These are phyloP conservation scores for Lactuca sativa DNA, from an alignment of 129 eudicot genomes.

Conservation along the genomic window DNA sequence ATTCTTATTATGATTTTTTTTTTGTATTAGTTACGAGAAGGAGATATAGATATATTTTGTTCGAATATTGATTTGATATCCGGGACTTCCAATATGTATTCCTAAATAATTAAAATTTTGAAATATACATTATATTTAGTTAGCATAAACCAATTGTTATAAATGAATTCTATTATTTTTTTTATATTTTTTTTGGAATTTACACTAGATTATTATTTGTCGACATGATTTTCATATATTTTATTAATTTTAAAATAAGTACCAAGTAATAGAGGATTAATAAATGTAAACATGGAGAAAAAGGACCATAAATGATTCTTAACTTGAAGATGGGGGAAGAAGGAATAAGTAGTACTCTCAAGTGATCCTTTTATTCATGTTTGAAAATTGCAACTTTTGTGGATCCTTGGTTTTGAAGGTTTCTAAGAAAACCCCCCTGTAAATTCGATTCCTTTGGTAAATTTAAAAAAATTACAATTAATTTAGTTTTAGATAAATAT, in stretches of 20 bases:
- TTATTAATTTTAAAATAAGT: neutral
- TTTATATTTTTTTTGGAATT: too few species aligned
- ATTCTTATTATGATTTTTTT: too few species aligned
- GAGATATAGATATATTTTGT: neutral
- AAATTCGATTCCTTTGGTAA: neutral
- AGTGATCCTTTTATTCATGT: slow-evolving; percentile 36
- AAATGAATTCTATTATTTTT: too few species aligned
- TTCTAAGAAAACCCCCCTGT: slow-evolving; percentile 14
- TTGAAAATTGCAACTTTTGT: slow-evolving; percentile 25
- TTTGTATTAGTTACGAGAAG: neutral
- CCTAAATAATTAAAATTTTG: neutral
- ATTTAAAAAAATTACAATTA: neutral
- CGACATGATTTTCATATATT: neutral
- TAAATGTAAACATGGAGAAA: neutral
- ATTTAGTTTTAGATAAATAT: neutral
- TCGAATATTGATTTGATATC: neutral
- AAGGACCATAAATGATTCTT: slow-evolving; percentile 28
- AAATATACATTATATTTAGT: neutral
- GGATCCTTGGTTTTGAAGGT: slow-evolving; percentile 38
- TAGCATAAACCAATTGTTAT: neutral
- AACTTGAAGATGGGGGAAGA: slow-evolving; percentile 39
- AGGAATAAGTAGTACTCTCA: slow-evolving; percentile 26
- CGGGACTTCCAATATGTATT: neutral
- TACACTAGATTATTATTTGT: neutral
- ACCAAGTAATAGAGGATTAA: neutral